Evolutionary conservation across 352 stramenopile genomes (phyloP), one percentile per base, ranked within the genome.

Genomic region (Phytopythium boreale): DNA sequence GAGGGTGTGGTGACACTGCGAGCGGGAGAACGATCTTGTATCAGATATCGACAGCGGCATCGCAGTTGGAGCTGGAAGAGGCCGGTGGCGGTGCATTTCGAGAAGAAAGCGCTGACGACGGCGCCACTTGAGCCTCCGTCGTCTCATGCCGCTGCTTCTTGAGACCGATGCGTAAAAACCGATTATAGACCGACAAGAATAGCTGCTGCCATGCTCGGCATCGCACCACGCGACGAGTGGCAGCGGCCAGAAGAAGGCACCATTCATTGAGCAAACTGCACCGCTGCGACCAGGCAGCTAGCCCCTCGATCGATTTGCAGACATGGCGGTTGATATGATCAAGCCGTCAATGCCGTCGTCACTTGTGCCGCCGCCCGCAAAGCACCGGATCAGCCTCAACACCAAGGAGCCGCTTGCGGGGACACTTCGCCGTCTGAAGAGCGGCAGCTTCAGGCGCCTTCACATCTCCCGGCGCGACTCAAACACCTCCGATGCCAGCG

Each of bases 401-500:
- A 12, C 34, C n/a, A 60, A 50, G 36, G 36, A 36, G 0, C 6
- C 22, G 34, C 51, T 36, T 5, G 17, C 29, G 1, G 29, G 1
- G 8, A 19, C n/a, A 11, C 20, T 62, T 2, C 17, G 15, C 20
- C 56, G 56, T 1, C 5, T 22, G 14, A 43, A 31, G 39, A 62
- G 43, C 27, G 56, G 56, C 19, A 62, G 56, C 17, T 44, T 26
- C 6, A 46, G 56, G 22, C 56, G 56, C 4, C 41, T 62, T 5
- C 39, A 52, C 7, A 41, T 53, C 2, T 9, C 36, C 6, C 36
- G 55, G 3, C 56, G 41, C 4, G 56, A 53, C 17, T 62, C 55
- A 2, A 60, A 9, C 36, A 37, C 56, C 11, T 62, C 39, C 1
- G 56, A 51, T n/a, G 12, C 39, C 24, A 36, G 29, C 12, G 56